These are phyloP conservation scores for Thymus quinquecostatus DNA, from an alignment of 257 asterid genomes.

Conservation along the genomic window DNA sequence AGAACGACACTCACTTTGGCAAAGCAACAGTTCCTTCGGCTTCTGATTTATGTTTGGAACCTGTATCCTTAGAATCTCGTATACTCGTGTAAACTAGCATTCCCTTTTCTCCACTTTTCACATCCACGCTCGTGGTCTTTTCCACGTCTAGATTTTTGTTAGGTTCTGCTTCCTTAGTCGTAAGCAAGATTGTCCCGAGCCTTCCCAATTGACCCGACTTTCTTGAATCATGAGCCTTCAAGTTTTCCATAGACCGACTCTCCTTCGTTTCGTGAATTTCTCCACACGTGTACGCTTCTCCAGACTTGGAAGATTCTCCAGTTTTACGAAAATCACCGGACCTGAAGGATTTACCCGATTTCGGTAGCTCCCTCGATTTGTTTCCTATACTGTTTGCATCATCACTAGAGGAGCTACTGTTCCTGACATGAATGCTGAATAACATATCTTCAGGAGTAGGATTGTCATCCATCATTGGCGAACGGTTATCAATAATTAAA, in stretches of 20 bases:
- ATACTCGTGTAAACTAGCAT: slow-evolving; percentile 15
- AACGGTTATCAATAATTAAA: slow-evolving; percentile 35
- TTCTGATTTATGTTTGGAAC: slow-evolving; percentile 22
- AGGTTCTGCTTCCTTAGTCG: slow-evolving; percentile 28
- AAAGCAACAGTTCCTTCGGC: slow-evolving; percentile 33
- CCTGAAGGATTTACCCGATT: slow-evolving; percentile 23
- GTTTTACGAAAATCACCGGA: slow-evolving; percentile 27
- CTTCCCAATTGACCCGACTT: slow-evolving; percentile 25
- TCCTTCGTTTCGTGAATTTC: slow-evolving; percentile 22
- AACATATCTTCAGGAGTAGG: slow-evolving; percentile 47
- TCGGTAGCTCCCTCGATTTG: slow-evolving; percentile 38
- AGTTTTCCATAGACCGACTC: slow-evolving; percentile 27
- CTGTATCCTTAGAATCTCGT: slow-evolving; percentile 24
- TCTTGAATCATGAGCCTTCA: slow-evolving; percentile 23
- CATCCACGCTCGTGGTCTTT: slow-evolving; percentile 17
- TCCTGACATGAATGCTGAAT: slow-evolving; percentile 47
- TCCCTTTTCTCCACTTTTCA: slow-evolving; percentile 30
- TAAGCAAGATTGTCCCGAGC: slow-evolving; percentile 22
- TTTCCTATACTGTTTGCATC: slow-evolving; percentile 19
- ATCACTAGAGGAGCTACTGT: slow-evolving; percentile 36
- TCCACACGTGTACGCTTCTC: slow-evolving; percentile 23
- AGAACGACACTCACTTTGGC: slow-evolving; percentile 46
- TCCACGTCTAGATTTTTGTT: slow-evolving; percentile 21
- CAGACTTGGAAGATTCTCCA: slow-evolving; percentile 28
- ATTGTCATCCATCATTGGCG: slow-evolving; percentile 47